Evolutionary conservation across 805 yeast genomes (phyloP).

Genomic region (Metschnikowia henanensis): DNA sequence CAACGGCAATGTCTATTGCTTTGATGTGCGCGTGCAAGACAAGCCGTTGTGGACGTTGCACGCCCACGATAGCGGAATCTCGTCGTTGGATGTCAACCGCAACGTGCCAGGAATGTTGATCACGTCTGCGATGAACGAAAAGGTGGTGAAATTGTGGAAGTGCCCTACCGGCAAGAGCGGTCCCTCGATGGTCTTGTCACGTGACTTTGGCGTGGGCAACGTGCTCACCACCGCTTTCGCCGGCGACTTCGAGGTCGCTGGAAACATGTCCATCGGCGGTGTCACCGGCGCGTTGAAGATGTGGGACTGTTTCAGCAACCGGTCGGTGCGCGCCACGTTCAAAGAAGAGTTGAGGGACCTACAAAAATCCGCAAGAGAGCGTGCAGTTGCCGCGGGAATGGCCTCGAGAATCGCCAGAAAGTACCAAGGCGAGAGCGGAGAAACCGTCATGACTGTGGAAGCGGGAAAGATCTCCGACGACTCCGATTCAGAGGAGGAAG

Average conservation of each 20-base stretch:
- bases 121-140: conserved; percentile 92
- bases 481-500: conserved; percentile 57
- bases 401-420: conserved; percentile 78
- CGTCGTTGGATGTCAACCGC: conserved; percentile 70
- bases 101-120: conserved; percentile 71
- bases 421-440: conserved; percentile 51
- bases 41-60: conserved; percentile 92
- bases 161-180: conserved; percentile 46
- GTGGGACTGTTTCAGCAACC: conserved; percentile 90
- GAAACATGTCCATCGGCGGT: conserved; percentile 86
- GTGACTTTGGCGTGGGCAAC: conserved; percentile 94
- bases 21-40: conserved; percentile 71
- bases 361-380: conserved; percentile 57
- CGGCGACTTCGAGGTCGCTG: conserved; percentile 82
- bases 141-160: conserved; percentile 85
- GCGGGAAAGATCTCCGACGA: conserved; percentile 57
- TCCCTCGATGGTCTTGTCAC: conserved; percentile 86
- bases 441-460: conserved; percentile 61
- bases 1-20: conserved; percentile 83
- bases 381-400: conserved; percentile 54
- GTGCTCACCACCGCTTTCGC: conserved; percentile 83
- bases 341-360: conserved; percentile 53
- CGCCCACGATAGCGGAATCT: conserved; percentile 95
- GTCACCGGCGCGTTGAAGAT: conserved; percentile 79
- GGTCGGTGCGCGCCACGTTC: conserved; percentile 71